Base-by-base conservation (phyloP, 192 early-diverging fungal species). In the Podila minutissima region DNA sequence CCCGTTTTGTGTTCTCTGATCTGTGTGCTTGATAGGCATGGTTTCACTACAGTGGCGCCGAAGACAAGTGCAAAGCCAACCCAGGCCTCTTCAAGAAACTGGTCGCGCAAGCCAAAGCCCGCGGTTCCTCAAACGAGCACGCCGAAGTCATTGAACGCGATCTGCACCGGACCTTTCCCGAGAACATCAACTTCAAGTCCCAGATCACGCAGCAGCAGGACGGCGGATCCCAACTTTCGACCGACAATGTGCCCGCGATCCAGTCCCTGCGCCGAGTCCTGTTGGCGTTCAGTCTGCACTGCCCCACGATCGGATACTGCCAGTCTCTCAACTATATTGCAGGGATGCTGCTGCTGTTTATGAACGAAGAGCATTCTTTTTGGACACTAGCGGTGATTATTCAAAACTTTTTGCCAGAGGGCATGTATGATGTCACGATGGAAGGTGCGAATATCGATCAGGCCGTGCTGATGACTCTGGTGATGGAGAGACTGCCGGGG, bases 241-340 rank as follows among this genome's bases (percentile, higher is more conserved):
- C 86, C 4, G 82, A 86, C 4, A 74, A 82, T 38, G 85, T 87
- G 31, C 69, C 83, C 3, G 83, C 83, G 12, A 85, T 90, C 24
- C 72, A 81, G 55, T 91, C 93, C 0, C 74, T 95, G 5, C 81
- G 92, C 46, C 88, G 91, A 3, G 86, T 95, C 4, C 84, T 95
- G 1, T 83, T 90, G 26, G 91, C 92, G 1, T 95, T 94, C 74
- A 91, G 90, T 46, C 22, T 89, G 29, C 90, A 93, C 73, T 91
- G 90, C 59, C 89, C 92, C 61, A 68, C 88, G 24, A 93, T 96
- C 46, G 94, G 94, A 10, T 96, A 96, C 83, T 94, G 93, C 74
- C 94, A 96, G 74, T 91, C 90, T 4, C 88, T 96, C 65, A 96
- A 94, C 69, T 94, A 94, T 60, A 82, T 96, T 59, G 93, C 84